Base-by-base conservation (phyloP, 2,329 filamentous ascomycete genomes). In the Talaromyces sp. region DNA sequence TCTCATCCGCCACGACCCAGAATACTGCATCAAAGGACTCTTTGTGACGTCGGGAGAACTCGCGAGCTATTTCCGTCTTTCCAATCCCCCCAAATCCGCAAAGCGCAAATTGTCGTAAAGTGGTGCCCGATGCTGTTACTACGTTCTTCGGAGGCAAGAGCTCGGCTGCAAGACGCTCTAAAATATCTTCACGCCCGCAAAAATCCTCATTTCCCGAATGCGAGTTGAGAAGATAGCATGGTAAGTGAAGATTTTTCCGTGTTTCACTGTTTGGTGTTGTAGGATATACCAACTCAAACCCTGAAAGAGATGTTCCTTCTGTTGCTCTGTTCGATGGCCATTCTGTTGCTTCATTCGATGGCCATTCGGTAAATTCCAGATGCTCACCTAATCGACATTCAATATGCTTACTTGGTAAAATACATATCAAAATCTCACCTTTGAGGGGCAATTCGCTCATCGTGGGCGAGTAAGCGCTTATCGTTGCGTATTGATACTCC, bases 1-100 rank as follows among this genome's bases (percentile, higher is more conserved):
- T 52, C 6, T 64, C 62, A 57, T 71, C 69, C 5, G 69, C 69
- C 19, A 59, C 22, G 5, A 72, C 62, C 69, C 70, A 72, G 56
- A 72, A 65, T 31, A 72, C 62, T 8, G 66, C 68, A 57, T 71
- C 69, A 59, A 67, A 72, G 17, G 55, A 53, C 2, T 37, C 28
- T 56, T 65, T 63, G 40, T 65, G 60, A 28, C 59, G 52, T 39
- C 58, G 40, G 19, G 60, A 61, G 60, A 67, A 72, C 53, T 69
- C 62, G 41, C 56, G 61, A 11, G 69, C 68, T 43, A 70, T 64
- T 64, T 73, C 67, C 57, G 64, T 64, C 52, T 68, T 70, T 25
- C 63, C 65, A 31, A 65, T 63, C 1, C 65, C 65, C 1, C 63
- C 64, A 28, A 63, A 45, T 11, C 66, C 62, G 36, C 63, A 67